These are phyloP conservation scores for Myriosclerotinia curreyana DNA, from an alignment of 2,329 filamentous ascomycete species.

Conservation along the genomic window DNA sequence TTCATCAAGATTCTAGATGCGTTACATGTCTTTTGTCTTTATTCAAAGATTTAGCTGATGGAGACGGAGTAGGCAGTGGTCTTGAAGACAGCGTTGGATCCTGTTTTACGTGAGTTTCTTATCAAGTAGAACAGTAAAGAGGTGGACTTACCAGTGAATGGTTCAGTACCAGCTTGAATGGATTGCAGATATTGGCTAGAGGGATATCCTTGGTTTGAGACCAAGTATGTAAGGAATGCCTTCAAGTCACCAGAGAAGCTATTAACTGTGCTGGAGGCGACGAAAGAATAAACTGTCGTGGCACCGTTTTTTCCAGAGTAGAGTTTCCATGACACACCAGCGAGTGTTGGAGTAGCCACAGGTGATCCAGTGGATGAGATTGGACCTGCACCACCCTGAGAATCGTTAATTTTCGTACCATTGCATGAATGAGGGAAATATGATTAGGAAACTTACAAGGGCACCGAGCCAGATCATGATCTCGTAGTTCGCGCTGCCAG, in stretches of 20 bases:
- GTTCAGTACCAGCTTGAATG: slow-evolving; percentile 55
- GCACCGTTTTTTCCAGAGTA: slow-evolving; percentile 59
- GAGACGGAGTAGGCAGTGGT: slow-evolving; percentile 40
- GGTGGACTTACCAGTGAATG: slow-evolving; percentile 45
- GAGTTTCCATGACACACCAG: slow-evolving; percentile 54
- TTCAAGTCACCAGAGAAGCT: slow-evolving; percentile 56
- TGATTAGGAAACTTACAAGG: slow-evolving; percentile 34
- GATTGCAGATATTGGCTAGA: slow-evolving; percentile 52
- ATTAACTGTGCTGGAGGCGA: slow-evolving; percentile 47
- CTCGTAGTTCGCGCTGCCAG: slow-evolving; percentile 54
- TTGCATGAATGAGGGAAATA: not conserved
- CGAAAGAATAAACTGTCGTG: slow-evolving; percentile 61
- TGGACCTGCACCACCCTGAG: slow-evolving; percentile 52
- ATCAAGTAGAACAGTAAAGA: too few relatives aligned
- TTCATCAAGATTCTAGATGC: not conserved
- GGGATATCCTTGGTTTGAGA: slow-evolving; percentile 46
- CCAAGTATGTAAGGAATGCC: slow-evolving; percentile 57
- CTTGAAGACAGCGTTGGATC: slow-evolving; percentile 46
- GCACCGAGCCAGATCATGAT: slow-evolving; percentile 64
- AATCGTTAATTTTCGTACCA: not conserved
- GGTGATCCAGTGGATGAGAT: slow-evolving; percentile 52
- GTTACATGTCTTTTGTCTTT: not conserved
- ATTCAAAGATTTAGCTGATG: slow-evolving; percentile 17
- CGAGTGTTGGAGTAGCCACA: slow-evolving; percentile 54
- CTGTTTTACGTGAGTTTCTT: slow-evolving; percentile 30